Base-by-base conservation (phyloP, 2,329 filamentous ascomycete species). In the Aspergillus felis region DNA sequence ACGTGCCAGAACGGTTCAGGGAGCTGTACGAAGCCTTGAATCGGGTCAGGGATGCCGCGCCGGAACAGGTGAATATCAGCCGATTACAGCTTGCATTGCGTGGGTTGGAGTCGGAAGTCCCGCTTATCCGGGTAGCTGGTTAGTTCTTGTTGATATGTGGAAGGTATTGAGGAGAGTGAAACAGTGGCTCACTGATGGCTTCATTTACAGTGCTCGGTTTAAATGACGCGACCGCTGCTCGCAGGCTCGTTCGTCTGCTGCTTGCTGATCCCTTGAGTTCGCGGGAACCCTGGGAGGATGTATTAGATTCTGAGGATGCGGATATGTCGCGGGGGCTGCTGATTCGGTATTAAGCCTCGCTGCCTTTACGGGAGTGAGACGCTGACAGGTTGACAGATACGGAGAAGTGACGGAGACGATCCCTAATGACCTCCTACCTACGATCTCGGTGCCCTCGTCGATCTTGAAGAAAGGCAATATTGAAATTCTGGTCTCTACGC, bases 261-360 rank as follows among this genome's bases (percentile, higher is more conserved):
- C 77, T 92, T 1, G 87, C 87, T 2, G 89, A 92, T 71, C 88
- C 89, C 4, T 74, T 92, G 62, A 80, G 80, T 41, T 74, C 81
- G 4, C 81, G 84, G 61, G 81, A 85, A 62, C 72, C 79, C 27
- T 92, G 89, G 89, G 89, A 92, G 72, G 77, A 78, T 66, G 77
- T 85, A 57, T 71, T 92, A 58, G 79, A 82, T 32, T 64, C 66
- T 12, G 68, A 70, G 12, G 79, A 82, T 59, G 79, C 83, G 61
- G 70, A 68, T 57, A 71, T 78, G 28, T 71, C 76, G 29, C 79
- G 79, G 59, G 87, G 88, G 2, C 72, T 92, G 56, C 76, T 92
- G 20, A 80, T 92, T 57, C 82, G 86, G 65, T 82, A 87, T 42
- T 76, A 51, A 42, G 29, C 53, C 25, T 12, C 22, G 72, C 4